phyloP scores from a whole-genome alignment of 192 early-diverging fungal species.

The Backusella macrospora region DNA sequence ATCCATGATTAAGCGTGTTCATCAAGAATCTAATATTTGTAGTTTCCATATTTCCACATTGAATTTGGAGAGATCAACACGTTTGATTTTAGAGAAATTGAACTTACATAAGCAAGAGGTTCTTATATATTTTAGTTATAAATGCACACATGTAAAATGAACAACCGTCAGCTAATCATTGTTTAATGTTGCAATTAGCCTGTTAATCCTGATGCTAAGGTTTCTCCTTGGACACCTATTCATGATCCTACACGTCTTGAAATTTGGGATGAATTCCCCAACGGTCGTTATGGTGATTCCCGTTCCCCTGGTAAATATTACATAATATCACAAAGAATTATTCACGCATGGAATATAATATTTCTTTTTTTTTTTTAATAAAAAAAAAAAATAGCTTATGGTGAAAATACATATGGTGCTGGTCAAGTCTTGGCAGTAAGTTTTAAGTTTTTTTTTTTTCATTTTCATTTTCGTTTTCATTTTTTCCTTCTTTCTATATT shows the following conservation, averaged over 20 bases:
- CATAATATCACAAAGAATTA: too few species aligned
- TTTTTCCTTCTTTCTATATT: too few species aligned
- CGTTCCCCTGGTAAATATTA: slow-evolving; percentile 61
- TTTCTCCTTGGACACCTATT: slow-evolving; percentile 15
- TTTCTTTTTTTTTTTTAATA: not conserved
- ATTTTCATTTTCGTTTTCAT: not conserved
- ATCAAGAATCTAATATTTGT: slow-evolving; percentile 37
- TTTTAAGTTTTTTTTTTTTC: not conserved
- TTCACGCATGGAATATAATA: not conserved
- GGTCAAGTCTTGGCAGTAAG: slow-evolving; percentile 55
- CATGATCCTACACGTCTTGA: slow-evolving; percentile 58
- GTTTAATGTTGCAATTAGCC: not conserved
- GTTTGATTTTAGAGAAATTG: slow-evolving; percentile 74
- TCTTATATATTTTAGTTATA: too few species aligned
- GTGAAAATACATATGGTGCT: slow-evolving; percentile 68
- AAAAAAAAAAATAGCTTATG: slow-evolving; percentile 44
- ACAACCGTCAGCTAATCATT: too few species aligned
- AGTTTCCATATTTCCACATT: slow-evolving; percentile 85
- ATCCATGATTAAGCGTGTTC: slow-evolving; percentile 75
- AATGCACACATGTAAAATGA: too few species aligned
- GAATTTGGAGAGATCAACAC: slow-evolving; percentile 79
- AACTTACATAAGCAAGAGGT: slow-evolving; percentile 42
- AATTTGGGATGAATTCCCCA: slow-evolving; percentile 89
- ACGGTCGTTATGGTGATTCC: slow-evolving; percentile 86
- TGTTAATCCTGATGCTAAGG: slow-evolving; percentile 66